Conservation (phyloP, 805 yeast species). For the Lachancea nothofagi region DNA sequence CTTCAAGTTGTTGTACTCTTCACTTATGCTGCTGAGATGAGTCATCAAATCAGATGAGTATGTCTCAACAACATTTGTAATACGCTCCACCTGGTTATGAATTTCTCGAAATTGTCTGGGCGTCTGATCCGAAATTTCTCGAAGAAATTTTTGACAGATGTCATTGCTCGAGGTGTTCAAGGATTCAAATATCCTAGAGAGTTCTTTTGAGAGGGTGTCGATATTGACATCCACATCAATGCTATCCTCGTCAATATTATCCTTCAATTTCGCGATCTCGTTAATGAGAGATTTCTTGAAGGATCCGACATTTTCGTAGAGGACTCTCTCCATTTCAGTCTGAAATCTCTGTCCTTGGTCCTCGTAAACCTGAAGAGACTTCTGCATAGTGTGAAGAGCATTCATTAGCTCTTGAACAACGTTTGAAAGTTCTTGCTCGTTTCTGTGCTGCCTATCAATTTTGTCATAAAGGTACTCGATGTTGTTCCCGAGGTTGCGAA, state of each 20-base stretch:
- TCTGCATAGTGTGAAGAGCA: constrained; percentile 19
- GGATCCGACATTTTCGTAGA: constrained; percentile 21
- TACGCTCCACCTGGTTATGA: constrained; percentile 16
- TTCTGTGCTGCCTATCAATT: constrained; percentile 24
- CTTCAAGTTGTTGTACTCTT: constrained; percentile 29
- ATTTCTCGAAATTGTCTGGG: constrained; percentile 22
- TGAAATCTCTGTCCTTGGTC: constrained; percentile 19
- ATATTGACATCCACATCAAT: constrained; percentile 18
- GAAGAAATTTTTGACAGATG: constrained; percentile 22
- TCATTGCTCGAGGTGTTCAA: constrained; percentile 19
- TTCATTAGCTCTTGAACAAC: constrained; percentile 20
- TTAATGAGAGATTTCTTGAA: constrained; percentile 16
- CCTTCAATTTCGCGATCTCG: constrained; percentile 16
- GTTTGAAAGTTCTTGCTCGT: constrained; percentile 24
- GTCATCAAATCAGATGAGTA: constrained; percentile 23
- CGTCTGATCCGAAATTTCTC: constrained; percentile 20
- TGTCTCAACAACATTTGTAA: constrained; percentile 15
- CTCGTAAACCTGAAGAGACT: constrained; percentile 18
- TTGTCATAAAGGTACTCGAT: constrained; percentile 24
- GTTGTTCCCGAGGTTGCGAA: constrained; percentile 22
- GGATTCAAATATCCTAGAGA: constrained; percentile 13
- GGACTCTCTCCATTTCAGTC: constrained; percentile 18
- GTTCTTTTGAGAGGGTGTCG: constrained; percentile 18
- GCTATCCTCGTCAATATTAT: constrained; percentile 7
- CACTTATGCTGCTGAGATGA: constrained; percentile 29